These are phyloP conservation scores for Linderniella brevidens DNA, from an alignment of 257 asterid species.

Conservation along the genomic window DNA sequence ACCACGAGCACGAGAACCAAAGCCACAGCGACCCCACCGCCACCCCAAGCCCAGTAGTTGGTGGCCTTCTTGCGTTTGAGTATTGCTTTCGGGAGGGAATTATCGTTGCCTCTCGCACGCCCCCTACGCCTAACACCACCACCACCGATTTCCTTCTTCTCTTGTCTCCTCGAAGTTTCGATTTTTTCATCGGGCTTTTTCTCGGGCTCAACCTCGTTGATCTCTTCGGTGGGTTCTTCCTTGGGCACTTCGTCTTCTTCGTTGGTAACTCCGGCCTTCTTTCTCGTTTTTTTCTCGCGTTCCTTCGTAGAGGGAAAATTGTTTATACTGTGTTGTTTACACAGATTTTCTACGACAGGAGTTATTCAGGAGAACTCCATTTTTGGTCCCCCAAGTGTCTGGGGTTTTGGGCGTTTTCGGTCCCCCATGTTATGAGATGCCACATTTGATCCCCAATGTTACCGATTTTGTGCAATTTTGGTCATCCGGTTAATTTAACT, in stretches of 20 bases:
- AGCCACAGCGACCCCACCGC: slow-evolving; percentile 34
- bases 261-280: slow-evolving; percentile 38
- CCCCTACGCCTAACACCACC: slow-evolving; percentile 22
- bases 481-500: too few species aligned
- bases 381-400: too few species aligned
- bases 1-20: slow-evolving; percentile 22
- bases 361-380: too few species aligned
- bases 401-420: too few species aligned
- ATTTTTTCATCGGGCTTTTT: slow-evolving; percentile 23
- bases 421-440: too few species aligned
- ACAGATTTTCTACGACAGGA: too few species aligned
- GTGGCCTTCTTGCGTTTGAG: slow-evolving; percentile 71
- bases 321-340: background rate
- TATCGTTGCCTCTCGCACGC: slow-evolving; percentile 39
- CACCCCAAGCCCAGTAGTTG: slow-evolving; percentile 55
- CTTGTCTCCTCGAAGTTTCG: slow-evolving; percentile 26
- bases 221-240: slow-evolving; percentile 35
- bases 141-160: slow-evolving; percentile 36
- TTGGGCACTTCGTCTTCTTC: slow-evolving; percentile 18
- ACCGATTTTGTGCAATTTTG: too few species aligned
- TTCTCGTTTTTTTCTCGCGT: slow-evolving; percentile 73
- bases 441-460: too few species aligned
- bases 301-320: slow-evolving; percentile 28
- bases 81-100: slow-evolving; percentile 49
- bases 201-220: slow-evolving; percentile 36